These are phyloP conservation scores for Tuber borchii DNA, from an alignment of 495 filamentous ascomycete genomes.

Conservation along the genomic window DNA sequence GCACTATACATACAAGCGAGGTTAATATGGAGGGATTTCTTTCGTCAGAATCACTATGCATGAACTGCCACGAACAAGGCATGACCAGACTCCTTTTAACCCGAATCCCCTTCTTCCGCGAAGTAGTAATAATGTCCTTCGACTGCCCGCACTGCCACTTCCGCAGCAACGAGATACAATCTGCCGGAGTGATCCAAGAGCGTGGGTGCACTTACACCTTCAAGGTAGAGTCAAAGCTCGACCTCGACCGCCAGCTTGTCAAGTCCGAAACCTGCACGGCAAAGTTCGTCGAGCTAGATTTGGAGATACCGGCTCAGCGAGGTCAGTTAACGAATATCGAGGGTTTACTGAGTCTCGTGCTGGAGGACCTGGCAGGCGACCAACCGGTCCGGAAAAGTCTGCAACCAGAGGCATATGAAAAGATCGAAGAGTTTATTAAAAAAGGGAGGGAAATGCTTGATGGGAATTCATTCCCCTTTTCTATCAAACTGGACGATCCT, in stretches of 20 bases:
- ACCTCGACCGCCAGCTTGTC: constrained; percentile 79
- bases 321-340: constrained; percentile 89
- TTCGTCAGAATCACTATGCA: constrained; percentile 60
- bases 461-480: constrained; percentile 76
- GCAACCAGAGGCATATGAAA: constrained; percentile 65
- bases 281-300: constrained; percentile 73
- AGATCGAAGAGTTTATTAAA: constrained; percentile 65
- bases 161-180: constrained; percentile 83
- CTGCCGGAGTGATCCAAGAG: constrained; percentile 83
- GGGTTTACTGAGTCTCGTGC: constrained; percentile 67
- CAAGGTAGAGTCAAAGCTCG: constrained; percentile 58
- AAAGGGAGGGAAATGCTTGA: constrained; percentile 66
- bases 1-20: neutral
- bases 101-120: constrained; percentile 89
- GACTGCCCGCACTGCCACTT: constrained; percentile 81
- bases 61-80: constrained; percentile 84
- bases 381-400: constrained; percentile 68
- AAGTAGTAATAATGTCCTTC: constrained; percentile 96
- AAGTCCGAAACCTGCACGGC: constrained; percentile 81
- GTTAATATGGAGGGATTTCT: neutral
- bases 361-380: constrained; percentile 66
- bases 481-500: constrained; percentile 75
- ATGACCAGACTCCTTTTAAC: constrained; percentile 78
- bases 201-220: constrained; percentile 75
- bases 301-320: constrained; percentile 83